A percentile compares a stretch with the other conserved stretches of the same genome.
phyloP scores from a whole-genome alignment of 306 rosid genomes.

The Potentilla sterilis region DNA sequence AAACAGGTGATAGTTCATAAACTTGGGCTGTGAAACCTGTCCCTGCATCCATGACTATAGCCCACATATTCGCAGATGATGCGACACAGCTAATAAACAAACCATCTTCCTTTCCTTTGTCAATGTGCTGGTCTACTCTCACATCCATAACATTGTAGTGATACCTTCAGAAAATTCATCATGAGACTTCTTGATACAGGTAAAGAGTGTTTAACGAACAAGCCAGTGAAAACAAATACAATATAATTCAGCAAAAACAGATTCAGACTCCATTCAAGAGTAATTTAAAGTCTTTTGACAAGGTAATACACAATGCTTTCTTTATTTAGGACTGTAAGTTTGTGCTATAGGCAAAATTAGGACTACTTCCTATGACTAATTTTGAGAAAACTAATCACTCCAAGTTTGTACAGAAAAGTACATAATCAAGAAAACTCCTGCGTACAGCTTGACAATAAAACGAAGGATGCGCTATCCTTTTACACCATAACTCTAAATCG shows the following conservation, averaged over 20 bases:
- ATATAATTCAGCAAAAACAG: not conserved
- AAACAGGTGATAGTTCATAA: conserved; percentile 35
- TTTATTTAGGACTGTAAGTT: not conserved
- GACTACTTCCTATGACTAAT: not conserved
- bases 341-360: not conserved
- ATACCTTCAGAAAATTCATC: conserved; percentile 29
- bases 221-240: not conserved
- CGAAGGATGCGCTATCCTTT: not conserved
- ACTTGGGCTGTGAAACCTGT: conserved; percentile 42
- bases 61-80: conserved; percentile 42
- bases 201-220: conserved; percentile 7
- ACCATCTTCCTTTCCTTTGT: conserved; percentile 41
- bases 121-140: conserved; percentile 38
- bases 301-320: conserved; percentile 1
- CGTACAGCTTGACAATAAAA: not conserved
- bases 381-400: not conserved
- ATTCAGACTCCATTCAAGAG: not conserved
- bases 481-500: not conserved
- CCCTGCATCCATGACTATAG: conserved; percentile 44
- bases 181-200: conserved; percentile 5
- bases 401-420: not conserved
- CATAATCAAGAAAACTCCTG: not conserved
- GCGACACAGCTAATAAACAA: conserved; percentile 31
- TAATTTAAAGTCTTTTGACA: not conserved
- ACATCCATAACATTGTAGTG: conserved; percentile 36